phyloP scores from a whole-genome alignment of 257 asterid genomes.

The Salvia rosmarinus region DNA sequence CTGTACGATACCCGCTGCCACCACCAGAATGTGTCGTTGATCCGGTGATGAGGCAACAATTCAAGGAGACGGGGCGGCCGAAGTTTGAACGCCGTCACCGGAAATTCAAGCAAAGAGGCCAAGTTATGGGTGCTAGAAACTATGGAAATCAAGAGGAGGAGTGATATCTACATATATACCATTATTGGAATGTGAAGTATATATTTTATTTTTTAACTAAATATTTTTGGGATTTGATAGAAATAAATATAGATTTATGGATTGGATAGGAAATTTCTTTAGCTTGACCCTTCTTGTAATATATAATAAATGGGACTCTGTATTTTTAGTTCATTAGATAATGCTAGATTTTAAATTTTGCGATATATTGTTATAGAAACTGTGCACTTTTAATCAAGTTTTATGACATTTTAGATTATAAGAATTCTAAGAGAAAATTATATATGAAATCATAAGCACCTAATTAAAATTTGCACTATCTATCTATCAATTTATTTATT shows the following conservation, averaged over 20 bases:
- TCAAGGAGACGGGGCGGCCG: conserved; percentile 69
- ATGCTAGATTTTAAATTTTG: neutral
- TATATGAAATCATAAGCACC: neutral
- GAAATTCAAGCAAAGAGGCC: conserved; percentile 49
- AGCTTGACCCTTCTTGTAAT: conserved; percentile 21
- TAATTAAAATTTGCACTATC: too few relatives aligned
- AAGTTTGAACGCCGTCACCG: conserved; percentile 54
- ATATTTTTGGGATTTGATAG: conserved; percentile 25
- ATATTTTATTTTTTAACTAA: conserved; percentile 1
- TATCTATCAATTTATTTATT: too few relatives aligned
- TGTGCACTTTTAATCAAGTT: neutral
- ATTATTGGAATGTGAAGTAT: conserved; percentile 25
- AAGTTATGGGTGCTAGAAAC: conserved; percentile 40
- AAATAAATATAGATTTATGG: conserved; percentile 4
- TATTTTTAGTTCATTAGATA: neutral
- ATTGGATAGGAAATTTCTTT: conserved; percentile 30
- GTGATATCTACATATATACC: conserved; percentile 27
- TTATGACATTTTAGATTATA: neutral
- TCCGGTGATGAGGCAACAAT: conserved; percentile 45
- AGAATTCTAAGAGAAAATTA: neutral
- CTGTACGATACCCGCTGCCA: conserved; percentile 57
- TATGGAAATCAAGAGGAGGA: conserved; percentile 50
- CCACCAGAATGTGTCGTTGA: conserved; percentile 76
- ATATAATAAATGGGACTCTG: conserved; percentile 28
- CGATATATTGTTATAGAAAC: neutral